Evolutionary conservation across 2,329 filamentous ascomycete species (phyloP).

Genomic region (Botryotinia narcissicola): DNA sequence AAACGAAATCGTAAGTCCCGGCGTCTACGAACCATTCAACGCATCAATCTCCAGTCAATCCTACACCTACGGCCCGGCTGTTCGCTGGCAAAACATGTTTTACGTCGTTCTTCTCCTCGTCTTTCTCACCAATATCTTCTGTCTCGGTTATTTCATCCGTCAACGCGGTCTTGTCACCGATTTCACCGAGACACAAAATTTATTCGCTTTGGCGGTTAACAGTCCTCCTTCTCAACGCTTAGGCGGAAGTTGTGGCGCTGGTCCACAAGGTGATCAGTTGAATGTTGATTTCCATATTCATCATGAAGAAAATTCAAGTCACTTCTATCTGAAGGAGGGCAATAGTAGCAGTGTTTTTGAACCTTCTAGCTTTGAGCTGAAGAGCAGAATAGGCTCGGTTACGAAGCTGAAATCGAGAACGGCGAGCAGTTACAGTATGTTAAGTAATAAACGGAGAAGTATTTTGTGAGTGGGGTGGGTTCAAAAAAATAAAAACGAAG

Average conservation of each 20-base stretch:
- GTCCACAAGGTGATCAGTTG: slow-evolving; percentile 42
- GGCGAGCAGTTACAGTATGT: slow-evolving; percentile 27
- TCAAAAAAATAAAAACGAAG: no score
- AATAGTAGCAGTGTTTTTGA: neutral
- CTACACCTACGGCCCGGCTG: slow-evolving; percentile 65
- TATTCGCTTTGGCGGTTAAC: slow-evolving; percentile 71
- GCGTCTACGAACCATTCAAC: slow-evolving; percentile 57
- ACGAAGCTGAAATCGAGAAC: slow-evolving; percentile 12
- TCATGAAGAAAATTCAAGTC: slow-evolving; percentile 48
- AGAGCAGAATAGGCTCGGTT: slow-evolving; percentile 22
- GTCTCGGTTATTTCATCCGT: slow-evolving; percentile 59
- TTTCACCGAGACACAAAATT: slow-evolving; percentile 73
- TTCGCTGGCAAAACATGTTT: slow-evolving; percentile 63
- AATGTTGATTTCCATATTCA: slow-evolving; percentile 45
- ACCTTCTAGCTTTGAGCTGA: slow-evolving; percentile 6
- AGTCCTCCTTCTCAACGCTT: slow-evolving; percentile 51
- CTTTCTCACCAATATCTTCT: slow-evolving; percentile 65
- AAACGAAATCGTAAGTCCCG: slow-evolving; percentile 44
- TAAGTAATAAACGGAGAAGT: slow-evolving; percentile 29
- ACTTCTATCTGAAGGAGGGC: slow-evolving; percentile 51
- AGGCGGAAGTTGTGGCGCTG: slow-evolving; percentile 55
- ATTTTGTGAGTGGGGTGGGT: neutral
- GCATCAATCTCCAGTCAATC: slow-evolving; percentile 62
- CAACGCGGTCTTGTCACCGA: slow-evolving; percentile 66
- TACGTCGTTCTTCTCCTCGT: slow-evolving; percentile 63